Evolutionary conservation across 257 asterid genomes (phyloP), one percentile per base, ranked within the genome.

Genomic region (Gynochthodes officinalis): DNA sequence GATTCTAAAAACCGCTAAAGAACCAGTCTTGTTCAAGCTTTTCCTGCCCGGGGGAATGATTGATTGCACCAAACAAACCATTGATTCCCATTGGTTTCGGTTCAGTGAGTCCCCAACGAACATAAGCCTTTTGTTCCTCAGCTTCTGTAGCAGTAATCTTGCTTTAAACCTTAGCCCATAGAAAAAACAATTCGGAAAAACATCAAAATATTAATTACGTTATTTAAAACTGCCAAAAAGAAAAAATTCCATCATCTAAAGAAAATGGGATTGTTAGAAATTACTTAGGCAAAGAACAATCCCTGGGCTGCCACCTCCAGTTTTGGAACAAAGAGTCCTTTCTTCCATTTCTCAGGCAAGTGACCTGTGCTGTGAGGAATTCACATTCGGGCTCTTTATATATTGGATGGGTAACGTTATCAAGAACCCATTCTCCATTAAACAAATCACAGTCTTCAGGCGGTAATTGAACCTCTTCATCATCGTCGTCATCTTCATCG

Each of bases 251-350:
- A n/a, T n/a, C n/a, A n/a, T n/a, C n/a, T n/a, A n/a, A 15, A 15
- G 25, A 35, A 16, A 19, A 70, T 66, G 76, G 55, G 68, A 42
- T 23, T 3, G 54, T 27, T 15, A 40, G 30, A 27, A 49, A 60
- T 75, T 76, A 76, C 96, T 84, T 87, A 33, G 98, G 96, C 84
- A 92, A 78, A 69, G 94, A 83, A 75, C 98, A 92, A n/a, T 84
- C 91, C 74, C 76, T 83, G 64, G 98, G 98, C 72, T 90, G 96
- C 98, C 96, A 92, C 50, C 85, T 87, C 98, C 98, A 92, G 2
- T 87, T 82, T 90, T 92, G 98, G 68, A 80, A 88, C 79, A 81
- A 37, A 35, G 91, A 79, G 64, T 92, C 91, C n/a, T 43, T 39
- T 49, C 98, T 84, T 46, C 98, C 96, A 76, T 92, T 92, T 28